A percentile compares a stretch with the other conserved stretches of the same genome.
Conservation (phyloP, 208 protist species). For the Acanthamoeba divionensis region DNA sequence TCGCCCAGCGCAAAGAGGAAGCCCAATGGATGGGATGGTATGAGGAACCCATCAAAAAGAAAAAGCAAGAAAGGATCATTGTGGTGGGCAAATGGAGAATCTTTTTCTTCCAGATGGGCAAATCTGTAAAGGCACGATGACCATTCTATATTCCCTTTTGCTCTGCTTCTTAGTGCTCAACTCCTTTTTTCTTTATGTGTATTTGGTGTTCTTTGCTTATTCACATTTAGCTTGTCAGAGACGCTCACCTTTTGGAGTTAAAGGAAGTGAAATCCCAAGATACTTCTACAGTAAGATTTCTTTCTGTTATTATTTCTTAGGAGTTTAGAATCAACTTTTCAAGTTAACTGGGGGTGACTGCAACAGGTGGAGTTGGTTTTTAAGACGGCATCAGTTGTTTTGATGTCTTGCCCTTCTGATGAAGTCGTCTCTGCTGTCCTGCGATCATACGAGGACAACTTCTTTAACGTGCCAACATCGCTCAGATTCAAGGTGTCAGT, state of each 20-base stretch:
- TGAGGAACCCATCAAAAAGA: constrained; percentile 67
- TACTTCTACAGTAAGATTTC: constrained; percentile 27
- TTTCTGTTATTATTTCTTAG: not conserved
- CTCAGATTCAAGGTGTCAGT: not conserved
- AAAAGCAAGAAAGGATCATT: constrained; percentile 59
- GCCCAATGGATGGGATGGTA: not conserved
- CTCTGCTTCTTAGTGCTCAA: not conserved
- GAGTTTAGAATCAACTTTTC: not conserved
- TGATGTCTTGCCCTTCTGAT: constrained; percentile 17
- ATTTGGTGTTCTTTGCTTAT: not conserved
- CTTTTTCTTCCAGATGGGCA: constrained; percentile 34
- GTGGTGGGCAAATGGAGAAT: constrained; percentile 62
- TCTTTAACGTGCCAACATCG: constrained; percentile 5
- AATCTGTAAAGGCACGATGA: not conserved
- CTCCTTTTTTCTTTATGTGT: not conserved
- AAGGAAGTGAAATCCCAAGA: constrained; percentile 58
- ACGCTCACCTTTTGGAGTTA: constrained; percentile 58
- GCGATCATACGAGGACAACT: constrained; percentile 5
- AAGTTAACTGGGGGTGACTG: not conserved
- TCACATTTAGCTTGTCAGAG: constrained; percentile 48
- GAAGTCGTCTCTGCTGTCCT: constrained; percentile 26
- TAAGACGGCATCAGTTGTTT: not conserved
- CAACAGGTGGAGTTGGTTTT: constrained; percentile 44
- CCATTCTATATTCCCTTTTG: not conserved
- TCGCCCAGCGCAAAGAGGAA: constrained; percentile 63